Conservation (phyloP, 768 basidiomycete species). For the Leccinellum albellum region DNA sequence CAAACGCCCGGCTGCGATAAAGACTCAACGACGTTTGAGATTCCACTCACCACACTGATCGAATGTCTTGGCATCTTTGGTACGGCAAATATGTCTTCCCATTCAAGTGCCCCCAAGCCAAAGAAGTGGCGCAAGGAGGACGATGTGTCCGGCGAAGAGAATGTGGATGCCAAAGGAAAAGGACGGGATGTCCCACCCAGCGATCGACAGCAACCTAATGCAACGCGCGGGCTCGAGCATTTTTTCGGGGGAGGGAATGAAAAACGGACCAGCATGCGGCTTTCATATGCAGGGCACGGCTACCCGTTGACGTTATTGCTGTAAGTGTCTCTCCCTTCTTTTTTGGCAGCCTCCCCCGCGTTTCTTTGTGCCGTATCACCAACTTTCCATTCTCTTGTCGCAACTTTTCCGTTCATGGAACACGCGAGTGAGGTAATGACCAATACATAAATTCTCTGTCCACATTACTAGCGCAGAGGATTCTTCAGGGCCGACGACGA, state of each 20-base stretch:
- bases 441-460: not conserved
- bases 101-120: conserved; percentile 33
- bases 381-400: not conserved
- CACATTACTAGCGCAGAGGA: conserved; percentile 60
- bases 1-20: conserved; percentile 10
- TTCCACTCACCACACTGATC: conserved; percentile 78
- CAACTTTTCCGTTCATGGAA: not conserved
- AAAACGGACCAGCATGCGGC: conserved; percentile 79
- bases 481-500: conserved; percentile 76
- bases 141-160: conserved; percentile 43
- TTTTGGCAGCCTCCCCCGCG: not conserved
- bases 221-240: conserved; percentile 45
- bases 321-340: conserved; percentile 42
- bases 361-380: not conserved
- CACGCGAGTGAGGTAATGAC: conserved; percentile 4
- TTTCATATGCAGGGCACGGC: conserved; percentile 77
- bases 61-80: conserved; percentile 95
- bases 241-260: conserved; percentile 50
- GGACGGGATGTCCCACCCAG: conserved; percentile 1
- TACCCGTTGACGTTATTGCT: conserved; percentile 74
- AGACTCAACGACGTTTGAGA: conserved; percentile 58
- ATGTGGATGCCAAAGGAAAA: conserved; percentile 34
- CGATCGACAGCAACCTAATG: conserved; percentile 18
- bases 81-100: conserved; percentile 48
- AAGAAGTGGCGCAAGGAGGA: conserved; percentile 48